These are phyloP conservation scores for Schwanniomyces etchellsii DNA, from an alignment of 1,139 yeast species.

Conservation along the genomic window DNA sequence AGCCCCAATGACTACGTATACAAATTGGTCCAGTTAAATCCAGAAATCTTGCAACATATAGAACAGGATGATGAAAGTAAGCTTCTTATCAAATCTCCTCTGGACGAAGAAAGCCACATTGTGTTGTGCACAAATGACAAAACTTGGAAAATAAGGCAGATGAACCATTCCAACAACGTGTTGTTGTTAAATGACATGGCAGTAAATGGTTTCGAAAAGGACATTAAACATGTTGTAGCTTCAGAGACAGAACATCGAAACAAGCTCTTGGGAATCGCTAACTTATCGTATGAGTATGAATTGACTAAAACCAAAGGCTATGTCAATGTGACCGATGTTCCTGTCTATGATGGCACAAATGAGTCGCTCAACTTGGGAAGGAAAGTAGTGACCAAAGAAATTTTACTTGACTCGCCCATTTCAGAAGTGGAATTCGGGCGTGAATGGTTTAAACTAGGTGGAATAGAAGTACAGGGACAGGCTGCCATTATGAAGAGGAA, in stretches of 20 bases:
- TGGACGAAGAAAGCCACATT: conserved; percentile 32
- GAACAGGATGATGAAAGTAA: conserved; percentile 15
- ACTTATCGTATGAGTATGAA: conserved; percentile 48
- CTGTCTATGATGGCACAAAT: conserved; percentile 37
- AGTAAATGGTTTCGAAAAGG: conserved; percentile 10
- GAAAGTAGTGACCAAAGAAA: conserved; percentile 20
- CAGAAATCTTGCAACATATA: conserved; percentile 44
- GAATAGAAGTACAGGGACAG: conserved; percentile 40
- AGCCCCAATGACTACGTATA: conserved; percentile 26
- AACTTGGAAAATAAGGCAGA: conserved; percentile 67
- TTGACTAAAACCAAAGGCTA: conserved; percentile 34
- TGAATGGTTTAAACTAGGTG: conserved; percentile 53
- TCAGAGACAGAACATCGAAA: conserved; percentile 8
- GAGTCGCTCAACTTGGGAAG: background rate
- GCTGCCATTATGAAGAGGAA: conserved; percentile 22
- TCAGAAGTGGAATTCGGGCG: conserved; percentile 49
- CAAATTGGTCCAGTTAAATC: conserved; percentile 56
- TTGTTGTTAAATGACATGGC: conserved; percentile 41
- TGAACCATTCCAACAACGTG: conserved; percentile 83
- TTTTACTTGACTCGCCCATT: conserved; percentile 47
- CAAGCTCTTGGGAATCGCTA: conserved; percentile 34
- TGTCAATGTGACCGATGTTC: conserved; percentile 40
- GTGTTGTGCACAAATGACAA: conserved; percentile 55
- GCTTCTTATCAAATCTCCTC: conserved; percentile 46
- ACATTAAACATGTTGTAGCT: conserved; percentile 3